These are phyloP conservation scores for Trypanosoma rangeli DNA, from an alignment of 208 protist genomes.

Conservation along the genomic window DNA sequence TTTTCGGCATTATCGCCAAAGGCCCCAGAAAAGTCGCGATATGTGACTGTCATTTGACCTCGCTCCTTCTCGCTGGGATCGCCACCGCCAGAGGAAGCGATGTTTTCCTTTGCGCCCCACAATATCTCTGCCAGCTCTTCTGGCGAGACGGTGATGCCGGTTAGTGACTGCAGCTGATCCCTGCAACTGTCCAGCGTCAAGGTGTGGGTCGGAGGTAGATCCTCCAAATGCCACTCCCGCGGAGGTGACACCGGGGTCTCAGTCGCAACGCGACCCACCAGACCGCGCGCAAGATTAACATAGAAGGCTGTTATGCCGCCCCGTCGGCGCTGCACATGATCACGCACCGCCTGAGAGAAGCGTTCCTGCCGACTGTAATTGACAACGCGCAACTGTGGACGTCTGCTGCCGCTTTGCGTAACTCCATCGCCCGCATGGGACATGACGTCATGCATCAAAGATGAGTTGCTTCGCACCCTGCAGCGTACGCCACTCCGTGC, in stretches of 20 bases:
- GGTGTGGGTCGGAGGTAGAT: conserved; percentile 26
- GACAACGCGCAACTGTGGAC: conserved; percentile 33
- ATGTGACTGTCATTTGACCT: conserved; percentile 36
- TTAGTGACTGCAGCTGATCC: conserved; percentile 74
- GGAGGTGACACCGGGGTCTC: conserved; percentile 29
- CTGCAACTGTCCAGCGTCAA: conserved; percentile 58
- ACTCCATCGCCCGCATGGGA: conserved; percentile 16
- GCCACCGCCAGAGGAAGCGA: neutral
- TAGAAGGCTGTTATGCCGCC: conserved; percentile 75
- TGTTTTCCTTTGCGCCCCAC: conserved; percentile 43
- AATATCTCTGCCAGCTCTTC: conserved; percentile 57
- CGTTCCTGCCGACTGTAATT: conserved; percentile 59
- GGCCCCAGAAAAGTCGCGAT: conserved; percentile 60
- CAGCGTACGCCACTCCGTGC: conserved; percentile 46
- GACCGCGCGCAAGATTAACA: conserved; percentile 65
- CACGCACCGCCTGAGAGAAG: conserved; percentile 73
- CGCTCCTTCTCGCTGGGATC: conserved; percentile 15
- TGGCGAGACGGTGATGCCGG: conserved; percentile 50
- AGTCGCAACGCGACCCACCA: conserved; percentile 40
- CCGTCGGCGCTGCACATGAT: conserved; percentile 66
- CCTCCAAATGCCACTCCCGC: conserved; percentile 48
- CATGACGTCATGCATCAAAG: conserved; percentile 37
- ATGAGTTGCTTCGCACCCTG: conserved; percentile 19
- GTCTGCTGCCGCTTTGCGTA: neutral
- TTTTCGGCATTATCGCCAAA: conserved; percentile 60